phyloP scores from a whole-genome alignment of 345 rosid species.

The Citrus australasica region DNA sequence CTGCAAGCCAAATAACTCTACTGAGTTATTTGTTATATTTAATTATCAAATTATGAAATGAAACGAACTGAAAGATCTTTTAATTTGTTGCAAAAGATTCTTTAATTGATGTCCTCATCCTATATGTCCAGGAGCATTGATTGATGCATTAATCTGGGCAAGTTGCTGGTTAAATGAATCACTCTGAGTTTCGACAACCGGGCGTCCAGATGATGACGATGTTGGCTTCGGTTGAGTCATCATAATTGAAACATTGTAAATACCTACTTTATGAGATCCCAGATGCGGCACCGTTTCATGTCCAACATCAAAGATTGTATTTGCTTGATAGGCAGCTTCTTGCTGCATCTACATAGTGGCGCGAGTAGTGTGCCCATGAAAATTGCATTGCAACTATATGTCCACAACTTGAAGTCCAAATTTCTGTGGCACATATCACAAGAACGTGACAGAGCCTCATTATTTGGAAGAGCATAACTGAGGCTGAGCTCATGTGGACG shows the following conservation, averaged over 20 bases:
- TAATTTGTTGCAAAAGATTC: too few relatives aligned
- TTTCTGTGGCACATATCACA: conserved; percentile 21
- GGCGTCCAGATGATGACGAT: background rate
- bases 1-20: too few relatives aligned
- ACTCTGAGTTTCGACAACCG: background rate
- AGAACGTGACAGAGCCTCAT: conserved; percentile 1
- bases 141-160: background rate
- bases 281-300: background rate
- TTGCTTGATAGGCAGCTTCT: background rate
- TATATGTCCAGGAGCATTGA: background rate
- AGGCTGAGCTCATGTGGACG: conserved; percentile 31
- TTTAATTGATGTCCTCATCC: background rate
- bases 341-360: conserved; percentile 7
- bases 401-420: conserved; percentile 32
- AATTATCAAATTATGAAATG: background rate
- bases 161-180: background rate
- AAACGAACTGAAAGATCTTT: background rate
- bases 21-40: too few relatives aligned
- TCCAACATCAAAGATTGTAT: background rate
- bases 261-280: background rate
- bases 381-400: conserved; percentile 30
- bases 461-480: conserved; percentile 15
- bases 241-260: background rate
- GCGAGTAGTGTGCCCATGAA: conserved; percentile 25
- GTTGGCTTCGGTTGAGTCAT: background rate